Evolutionary conservation across 805 yeast genomes (phyloP).

Genomic region (Cyberlindnera xylosilytica): DNA sequence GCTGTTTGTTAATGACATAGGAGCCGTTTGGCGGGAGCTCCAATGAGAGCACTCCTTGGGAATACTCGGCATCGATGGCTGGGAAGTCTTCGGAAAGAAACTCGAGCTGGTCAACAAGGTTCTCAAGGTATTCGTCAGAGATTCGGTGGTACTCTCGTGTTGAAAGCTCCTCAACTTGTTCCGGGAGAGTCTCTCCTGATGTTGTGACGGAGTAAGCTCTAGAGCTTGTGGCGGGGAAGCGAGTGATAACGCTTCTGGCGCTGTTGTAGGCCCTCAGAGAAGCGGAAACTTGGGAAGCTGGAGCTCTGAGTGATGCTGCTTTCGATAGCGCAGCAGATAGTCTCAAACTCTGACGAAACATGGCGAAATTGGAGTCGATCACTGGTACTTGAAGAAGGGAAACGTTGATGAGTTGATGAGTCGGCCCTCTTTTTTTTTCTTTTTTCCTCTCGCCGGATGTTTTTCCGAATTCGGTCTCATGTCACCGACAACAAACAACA

Average conservation of each 20-base stretch:
- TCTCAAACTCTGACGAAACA: neutral
- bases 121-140: constrained; percentile 70
- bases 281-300: neutral
- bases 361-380: neutral
- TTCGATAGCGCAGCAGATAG: neutral
- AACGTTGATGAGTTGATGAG: too few relatives aligned
- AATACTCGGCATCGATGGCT: constrained; percentile 69
- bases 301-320: neutral
- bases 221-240: neutral
- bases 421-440: constrained; percentile 31
- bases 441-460: too few relatives aligned
- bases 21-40: constrained; percentile 70
- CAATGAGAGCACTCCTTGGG: constrained; percentile 85
- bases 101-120: constrained; percentile 65
- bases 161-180: constrained; percentile 46
- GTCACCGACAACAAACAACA: too few relatives aligned
- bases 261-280: neutral
- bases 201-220: constrained; percentile 37
- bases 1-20: constrained; percentile 93
- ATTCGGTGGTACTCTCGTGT: constrained; percentile 55
- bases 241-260: neutral
- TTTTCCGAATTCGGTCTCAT: too few relatives aligned
- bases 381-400: too few relatives aligned
- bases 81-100: constrained; percentile 58
- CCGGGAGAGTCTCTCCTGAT: constrained; percentile 51